These are phyloP conservation scores for Epithemia pelagica DNA, from an alignment of 108 stramenopile genomes.

Conservation along the genomic window DNA sequence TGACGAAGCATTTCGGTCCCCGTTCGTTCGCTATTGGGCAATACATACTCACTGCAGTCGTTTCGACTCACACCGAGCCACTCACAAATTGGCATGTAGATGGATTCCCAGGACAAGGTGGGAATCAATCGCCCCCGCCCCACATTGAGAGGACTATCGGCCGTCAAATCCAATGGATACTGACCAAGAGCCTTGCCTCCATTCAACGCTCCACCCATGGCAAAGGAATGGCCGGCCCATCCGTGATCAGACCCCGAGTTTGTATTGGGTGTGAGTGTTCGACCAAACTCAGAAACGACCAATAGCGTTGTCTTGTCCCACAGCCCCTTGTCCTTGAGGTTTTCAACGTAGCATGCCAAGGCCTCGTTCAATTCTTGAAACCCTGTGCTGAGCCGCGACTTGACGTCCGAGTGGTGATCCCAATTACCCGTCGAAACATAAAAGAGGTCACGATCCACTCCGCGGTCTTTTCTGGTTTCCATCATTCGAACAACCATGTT, in stretches of 20 bases:
- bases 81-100: constrained; percentile 23
- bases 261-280: constrained; percentile 30
- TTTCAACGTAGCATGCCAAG: constrained; percentile 19
- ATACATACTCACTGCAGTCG: constrained; percentile 10
- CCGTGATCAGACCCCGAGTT: constrained; percentile 58
- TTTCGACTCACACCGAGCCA: constrained; percentile 14
- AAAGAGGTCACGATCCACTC: constrained; percentile 52
- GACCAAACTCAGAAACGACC: constrained; percentile 31
- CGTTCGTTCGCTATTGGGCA: constrained; percentile 11
- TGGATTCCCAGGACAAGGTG: constrained; percentile 48
- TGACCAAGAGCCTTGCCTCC: constrained; percentile 44
- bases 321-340: constrained; percentile 26
- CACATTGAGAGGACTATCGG: constrained; percentile 22
- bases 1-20: neutral
- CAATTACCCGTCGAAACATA: constrained; percentile 48
- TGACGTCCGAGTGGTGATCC: constrained; percentile 45
- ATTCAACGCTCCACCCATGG: constrained; percentile 38
- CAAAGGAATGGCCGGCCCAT: constrained; percentile 50
- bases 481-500: constrained; percentile 44
- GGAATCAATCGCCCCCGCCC: constrained; percentile 62
- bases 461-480: constrained; percentile 27
- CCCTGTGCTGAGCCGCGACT: neutral
- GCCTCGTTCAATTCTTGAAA: constrained; percentile 25
- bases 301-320: constrained; percentile 34
- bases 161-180: constrained; percentile 43